Conservation (phyloP, 2,329 filamentous ascomycete species). For the Torrubiellomyces zombiae region DNA sequence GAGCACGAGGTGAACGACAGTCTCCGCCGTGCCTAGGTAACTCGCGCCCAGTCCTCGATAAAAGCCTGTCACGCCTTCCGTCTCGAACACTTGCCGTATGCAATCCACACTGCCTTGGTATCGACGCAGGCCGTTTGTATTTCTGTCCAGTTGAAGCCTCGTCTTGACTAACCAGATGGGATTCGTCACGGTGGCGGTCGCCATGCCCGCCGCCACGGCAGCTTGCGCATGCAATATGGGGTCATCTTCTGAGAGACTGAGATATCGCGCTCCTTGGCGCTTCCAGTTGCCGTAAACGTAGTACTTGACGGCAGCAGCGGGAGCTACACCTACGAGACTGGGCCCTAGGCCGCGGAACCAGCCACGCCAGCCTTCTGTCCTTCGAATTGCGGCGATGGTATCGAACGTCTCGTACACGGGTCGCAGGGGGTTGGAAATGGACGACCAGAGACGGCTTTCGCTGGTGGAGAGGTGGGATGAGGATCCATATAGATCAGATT, state of each 20-base stretch:
- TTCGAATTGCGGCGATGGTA: constrained; percentile 60
- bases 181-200: constrained; percentile 56
- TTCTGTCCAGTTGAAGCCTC: constrained; percentile 48
- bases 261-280: constrained; percentile 40
- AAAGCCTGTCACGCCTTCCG: constrained; percentile 47
- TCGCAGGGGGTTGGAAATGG: too few relatives aligned
- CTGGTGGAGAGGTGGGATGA: constrained; percentile 55
- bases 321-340: constrained; percentile 52
- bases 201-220: constrained; percentile 46
- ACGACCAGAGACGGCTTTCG: constrained; percentile 44
- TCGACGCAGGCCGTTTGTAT: constrained; percentile 31
- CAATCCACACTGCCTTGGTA: constrained; percentile 56
- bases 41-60: constrained; percentile 53
- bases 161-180: constrained; percentile 65
- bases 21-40: constrained; percentile 53
- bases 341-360: constrained; percentile 56
- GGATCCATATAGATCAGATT: constrained; percentile 74
- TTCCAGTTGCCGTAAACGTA: constrained; percentile 58
- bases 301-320: constrained; percentile 55
- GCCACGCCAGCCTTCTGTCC: constrained; percentile 49
- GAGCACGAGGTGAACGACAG: constrained; percentile 52
- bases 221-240: constrained; percentile 44
- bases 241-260: constrained; percentile 39
- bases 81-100: constrained; percentile 43
- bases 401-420: constrained; percentile 69